A percentile compares a stretch with the other conserved stretches of the same genome.
Conservation (phyloP, 2,329 filamentous ascomycete species). For the Fusarium veterinarium region DNA sequence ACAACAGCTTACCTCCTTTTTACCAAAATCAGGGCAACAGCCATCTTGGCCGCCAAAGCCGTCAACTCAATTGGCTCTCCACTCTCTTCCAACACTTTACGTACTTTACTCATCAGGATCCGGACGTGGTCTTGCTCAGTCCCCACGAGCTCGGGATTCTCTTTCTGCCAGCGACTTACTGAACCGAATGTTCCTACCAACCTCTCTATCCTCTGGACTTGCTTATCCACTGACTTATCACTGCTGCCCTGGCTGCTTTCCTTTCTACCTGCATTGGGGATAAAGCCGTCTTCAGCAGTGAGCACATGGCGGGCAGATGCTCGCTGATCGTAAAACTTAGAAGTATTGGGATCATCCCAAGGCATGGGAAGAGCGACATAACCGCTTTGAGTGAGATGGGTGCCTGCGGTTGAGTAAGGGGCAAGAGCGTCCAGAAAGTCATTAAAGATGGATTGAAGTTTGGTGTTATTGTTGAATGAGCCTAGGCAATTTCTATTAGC, state of each 20-base stretch:
- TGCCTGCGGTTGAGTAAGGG: neutral
- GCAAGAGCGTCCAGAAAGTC: neutral
- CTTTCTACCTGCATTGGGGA: rapidly evolving
- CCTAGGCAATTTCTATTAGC: rapidly evolving
- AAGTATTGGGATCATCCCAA: neutral
- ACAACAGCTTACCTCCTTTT: neutral
- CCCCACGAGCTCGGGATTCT: neutral
- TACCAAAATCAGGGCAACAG: neutral
- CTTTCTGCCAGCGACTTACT: constrained; percentile 2
- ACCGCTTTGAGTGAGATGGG: neutral
- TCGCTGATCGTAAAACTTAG: neutral
- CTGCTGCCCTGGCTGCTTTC: no score
- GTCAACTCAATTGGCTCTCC: neutral
- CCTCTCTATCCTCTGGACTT: neutral
- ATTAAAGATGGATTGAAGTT: neutral
- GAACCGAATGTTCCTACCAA: neutral
- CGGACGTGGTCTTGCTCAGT: neutral
- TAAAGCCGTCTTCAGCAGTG: neutral
- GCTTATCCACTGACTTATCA: no score
- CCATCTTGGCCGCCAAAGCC: neutral
- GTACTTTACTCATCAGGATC: neutral
- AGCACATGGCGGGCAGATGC: neutral
- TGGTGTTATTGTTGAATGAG: neutral
- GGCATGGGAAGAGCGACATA: constrained; percentile 11
- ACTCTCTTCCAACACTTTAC: neutral